These are phyloP conservation scores for Emericellopsis atlantica DNA, from an alignment of 2,329 filamentous ascomycete genomes.

Conservation along the genomic window DNA sequence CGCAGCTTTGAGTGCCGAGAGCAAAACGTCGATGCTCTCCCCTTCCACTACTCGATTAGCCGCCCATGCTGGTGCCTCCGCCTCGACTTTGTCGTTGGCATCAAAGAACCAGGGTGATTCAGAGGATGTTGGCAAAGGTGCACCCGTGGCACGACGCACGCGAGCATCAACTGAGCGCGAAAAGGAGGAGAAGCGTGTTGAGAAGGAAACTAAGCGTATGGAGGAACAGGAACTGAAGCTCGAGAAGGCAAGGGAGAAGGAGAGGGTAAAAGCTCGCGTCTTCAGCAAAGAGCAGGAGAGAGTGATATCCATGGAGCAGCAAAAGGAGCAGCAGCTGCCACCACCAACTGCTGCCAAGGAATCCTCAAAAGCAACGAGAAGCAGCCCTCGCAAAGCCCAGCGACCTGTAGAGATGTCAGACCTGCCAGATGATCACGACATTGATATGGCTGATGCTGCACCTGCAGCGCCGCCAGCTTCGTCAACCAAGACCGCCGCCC, in stretches of 20 bases:
- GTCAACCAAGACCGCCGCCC: slow-evolving; percentile 35
- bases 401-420: slow-evolving; percentile 17
- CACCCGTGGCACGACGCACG: slow-evolving; percentile 33
- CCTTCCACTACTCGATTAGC: slow-evolving; percentile 35
- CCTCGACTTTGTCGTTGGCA: slow-evolving; percentile 36
- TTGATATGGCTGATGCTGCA: slow-evolving; percentile 44
- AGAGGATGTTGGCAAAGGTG: slow-evolving; percentile 10
- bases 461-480: slow-evolving; percentile 47
- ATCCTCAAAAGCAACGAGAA: slow-evolving; percentile 29
- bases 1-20: slow-evolving; percentile 48
- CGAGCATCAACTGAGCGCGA: slow-evolving; percentile 49
- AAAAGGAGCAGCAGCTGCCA: slow-evolving; percentile 31
- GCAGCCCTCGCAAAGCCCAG: slow-evolving; percentile 26
- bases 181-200: slow-evolving; percentile 51
- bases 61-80: slow-evolving; percentile 28
- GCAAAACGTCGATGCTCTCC: slow-evolving; percentile 44
- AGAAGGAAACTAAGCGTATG: slow-evolving; percentile 50
- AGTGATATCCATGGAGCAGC: slow-evolving; percentile 38
- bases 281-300: slow-evolving; percentile 46
- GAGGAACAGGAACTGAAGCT: slow-evolving; percentile 49
- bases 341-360: slow-evolving; percentile 15
- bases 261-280: slow-evolving; percentile 52
- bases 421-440: slow-evolving; percentile 27
- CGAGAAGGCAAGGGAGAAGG: slow-evolving; percentile 56
- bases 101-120: slow-evolving; percentile 6